A percentile compares a stretch with the other conserved stretches of the same genome.
Evolutionary conservation across 371 early-diverging fungal species (phyloP).

Genomic region (Actinomortierella wolfii): DNA sequence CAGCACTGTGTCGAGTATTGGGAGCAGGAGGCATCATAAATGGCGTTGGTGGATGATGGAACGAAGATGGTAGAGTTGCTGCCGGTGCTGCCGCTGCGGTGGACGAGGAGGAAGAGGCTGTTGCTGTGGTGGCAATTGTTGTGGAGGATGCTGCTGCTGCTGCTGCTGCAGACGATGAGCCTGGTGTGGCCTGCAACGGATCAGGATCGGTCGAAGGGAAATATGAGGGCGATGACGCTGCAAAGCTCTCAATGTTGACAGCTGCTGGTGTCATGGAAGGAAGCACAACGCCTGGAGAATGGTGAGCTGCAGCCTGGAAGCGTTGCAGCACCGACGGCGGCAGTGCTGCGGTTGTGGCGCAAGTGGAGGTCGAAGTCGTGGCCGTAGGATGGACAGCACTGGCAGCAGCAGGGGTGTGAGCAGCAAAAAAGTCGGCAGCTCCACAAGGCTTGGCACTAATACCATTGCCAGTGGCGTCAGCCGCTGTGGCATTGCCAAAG

Average conservation of each 20-base stretch:
- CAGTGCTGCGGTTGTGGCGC: neutral
- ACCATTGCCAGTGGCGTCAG: neutral
- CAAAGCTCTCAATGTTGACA: conserved; percentile 13
- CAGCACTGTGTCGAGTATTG: conserved; percentile 27
- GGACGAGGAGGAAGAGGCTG: neutral
- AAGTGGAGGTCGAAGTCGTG: too few species aligned
- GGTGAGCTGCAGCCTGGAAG: conserved; percentile 10
- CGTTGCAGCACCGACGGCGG: conserved; percentile 9
- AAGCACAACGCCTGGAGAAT: conserved; percentile 16
- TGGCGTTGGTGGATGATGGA: neutral
- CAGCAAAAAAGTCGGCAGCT: too few species aligned
- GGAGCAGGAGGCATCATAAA: conserved; percentile 32
- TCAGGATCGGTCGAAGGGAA: conserved; percentile 22
- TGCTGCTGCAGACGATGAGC: too few species aligned
- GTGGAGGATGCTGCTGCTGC: neutral
- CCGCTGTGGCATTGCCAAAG: conserved; percentile 9
- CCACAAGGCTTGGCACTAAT: conserved; percentile 4
- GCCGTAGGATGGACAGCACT: too few species aligned
- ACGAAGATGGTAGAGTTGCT: neutral
- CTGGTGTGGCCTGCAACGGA: too few species aligned
- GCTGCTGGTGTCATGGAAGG: conserved; percentile 26
- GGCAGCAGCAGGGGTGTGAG: too few species aligned
- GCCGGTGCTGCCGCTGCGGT: too few species aligned
- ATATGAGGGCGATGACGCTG: conserved; percentile 34
- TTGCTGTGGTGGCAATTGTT: neutral